These are phyloP conservation scores for Plectosphaerella sp. DNA, from an alignment of 2,329 filamentous ascomycete species.

Conservation along the genomic window DNA sequence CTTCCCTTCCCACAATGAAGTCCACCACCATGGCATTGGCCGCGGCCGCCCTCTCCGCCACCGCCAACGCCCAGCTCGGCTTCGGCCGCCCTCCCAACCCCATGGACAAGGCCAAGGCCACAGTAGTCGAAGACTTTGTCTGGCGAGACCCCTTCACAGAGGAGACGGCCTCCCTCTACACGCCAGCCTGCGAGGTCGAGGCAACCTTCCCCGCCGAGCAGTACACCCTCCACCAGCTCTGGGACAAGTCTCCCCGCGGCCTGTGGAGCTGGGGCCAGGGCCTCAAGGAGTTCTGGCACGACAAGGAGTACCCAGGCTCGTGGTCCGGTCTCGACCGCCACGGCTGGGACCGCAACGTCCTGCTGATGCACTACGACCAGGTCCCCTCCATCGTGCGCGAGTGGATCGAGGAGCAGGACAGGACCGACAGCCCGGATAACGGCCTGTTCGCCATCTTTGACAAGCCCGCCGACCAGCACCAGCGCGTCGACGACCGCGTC, in stretches of 20 bases:
- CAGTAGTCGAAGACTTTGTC: slow-evolving; percentile 31
- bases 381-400: slow-evolving; percentile 37
- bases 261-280: slow-evolving; percentile 32
- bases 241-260: slow-evolving; percentile 28
- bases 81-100: slow-evolving; percentile 14
- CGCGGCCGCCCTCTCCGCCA: slow-evolving; percentile 7
- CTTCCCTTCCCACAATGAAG: background rate
- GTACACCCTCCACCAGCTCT: slow-evolving; percentile 39
- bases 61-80: slow-evolving; percentile 19
- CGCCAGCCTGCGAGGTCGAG: slow-evolving; percentile 26
- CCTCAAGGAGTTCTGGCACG: slow-evolving; percentile 33
- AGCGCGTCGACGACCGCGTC: slow-evolving; percentile 32
- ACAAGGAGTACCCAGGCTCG: slow-evolving; percentile 42
- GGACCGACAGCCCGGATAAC: slow-evolving; percentile 24
- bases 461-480: slow-evolving; percentile 29
- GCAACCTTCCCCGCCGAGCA: slow-evolving; percentile 31
- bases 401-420: slow-evolving; percentile 43
- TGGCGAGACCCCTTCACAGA: slow-evolving; percentile 35
- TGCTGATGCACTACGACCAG: slow-evolving; percentile 40
- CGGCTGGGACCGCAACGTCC: slow-evolving; percentile 40
- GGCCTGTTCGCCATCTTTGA: slow-evolving; percentile 37
- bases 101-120: slow-evolving; percentile 22
- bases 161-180: slow-evolving; percentile 19
- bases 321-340: slow-evolving; percentile 51
- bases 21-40: background rate